phyloP scores from a whole-genome alignment of 2,329 filamentous ascomycete species.

The Aspergillus tamarii region DNA sequence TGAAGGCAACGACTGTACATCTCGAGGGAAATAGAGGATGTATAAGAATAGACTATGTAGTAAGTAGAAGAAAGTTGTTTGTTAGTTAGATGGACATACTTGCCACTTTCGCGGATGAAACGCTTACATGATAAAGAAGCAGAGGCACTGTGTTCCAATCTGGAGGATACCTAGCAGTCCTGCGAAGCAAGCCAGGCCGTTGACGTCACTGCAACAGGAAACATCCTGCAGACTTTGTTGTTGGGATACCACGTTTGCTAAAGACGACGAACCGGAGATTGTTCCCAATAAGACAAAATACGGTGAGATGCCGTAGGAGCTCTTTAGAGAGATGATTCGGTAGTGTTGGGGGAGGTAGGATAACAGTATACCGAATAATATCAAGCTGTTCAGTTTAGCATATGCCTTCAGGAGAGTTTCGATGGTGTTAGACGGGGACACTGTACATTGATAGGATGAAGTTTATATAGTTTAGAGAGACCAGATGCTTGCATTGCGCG shows the following conservation, averaged over 20 bases:
- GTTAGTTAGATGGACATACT: neutral
- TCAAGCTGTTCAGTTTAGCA: slow-evolving; percentile 55
- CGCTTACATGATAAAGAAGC: slow-evolving; percentile 86
- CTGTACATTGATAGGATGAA: slow-evolving; percentile 58
- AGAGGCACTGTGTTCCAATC: slow-evolving; percentile 87
- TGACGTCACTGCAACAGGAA: slow-evolving; percentile 81
- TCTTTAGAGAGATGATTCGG: slow-evolving; percentile 82
- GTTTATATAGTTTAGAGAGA: slow-evolving; percentile 55
- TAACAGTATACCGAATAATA: slow-evolving; percentile 83
- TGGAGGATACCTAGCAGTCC: slow-evolving; percentile 87
- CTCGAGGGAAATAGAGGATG: slow-evolving; percentile 85
- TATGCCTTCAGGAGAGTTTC: slow-evolving; percentile 9
- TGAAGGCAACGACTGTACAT: slow-evolving; percentile 52
- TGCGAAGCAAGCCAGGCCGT: slow-evolving; percentile 78
- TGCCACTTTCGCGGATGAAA: neutral
- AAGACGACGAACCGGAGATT: slow-evolving; percentile 82
- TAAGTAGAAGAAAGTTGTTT: neutral
- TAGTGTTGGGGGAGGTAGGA: slow-evolving; percentile 95
- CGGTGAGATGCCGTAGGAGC: slow-evolving; percentile 91
- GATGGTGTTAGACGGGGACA: slow-evolving; percentile 11
- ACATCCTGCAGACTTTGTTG: slow-evolving; percentile 83
- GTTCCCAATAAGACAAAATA: slow-evolving; percentile 95
- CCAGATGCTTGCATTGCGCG: slow-evolving; percentile 54
- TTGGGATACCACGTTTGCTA: slow-evolving; percentile 89
- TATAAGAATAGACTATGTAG: slow-evolving; percentile 79